Evolutionary conservation across 176 grass and related monocot species (phyloP).

Genomic region (Melocanna baccifera): DNA sequence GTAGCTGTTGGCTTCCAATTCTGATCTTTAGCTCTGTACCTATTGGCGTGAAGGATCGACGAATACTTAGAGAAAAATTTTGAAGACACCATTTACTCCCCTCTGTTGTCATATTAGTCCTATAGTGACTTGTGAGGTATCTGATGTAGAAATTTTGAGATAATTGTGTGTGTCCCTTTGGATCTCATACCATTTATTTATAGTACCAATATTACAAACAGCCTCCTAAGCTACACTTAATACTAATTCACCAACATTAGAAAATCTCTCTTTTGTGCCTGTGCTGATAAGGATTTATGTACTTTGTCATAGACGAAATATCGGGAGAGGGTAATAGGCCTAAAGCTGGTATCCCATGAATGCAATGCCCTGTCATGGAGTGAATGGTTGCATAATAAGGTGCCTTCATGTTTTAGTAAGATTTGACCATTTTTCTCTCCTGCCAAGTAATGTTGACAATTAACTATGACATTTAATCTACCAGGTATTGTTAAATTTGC

Average conservation of each 20-base stretch:
- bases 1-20: no score
- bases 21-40: no score
- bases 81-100: no score
- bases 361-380: slow-evolving; percentile 82
- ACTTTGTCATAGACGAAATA: slow-evolving; percentile 57
- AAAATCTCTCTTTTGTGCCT: neutral
- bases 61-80: no score
- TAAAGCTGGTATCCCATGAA: slow-evolving; percentile 87
- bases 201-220: neutral
- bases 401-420: slow-evolving; percentile 11
- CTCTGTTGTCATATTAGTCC: no score
- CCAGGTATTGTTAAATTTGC: slow-evolving; percentile 71
- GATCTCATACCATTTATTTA: neutral
- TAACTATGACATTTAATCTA: neutral
- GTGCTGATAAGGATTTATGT: neutral
- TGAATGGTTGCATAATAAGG: slow-evolving; percentile 87
- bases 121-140: neutral
- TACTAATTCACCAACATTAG: neutral
- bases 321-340: slow-evolving; percentile 60
- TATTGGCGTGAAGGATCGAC: no score
- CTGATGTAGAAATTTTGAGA: neutral
- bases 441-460: neutral
- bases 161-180: neutral
- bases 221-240: neutral
- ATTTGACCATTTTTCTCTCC: slow-evolving; percentile 3